Conservation (phyloP, 2,329 filamentous ascomycete species). For the Cercospora janseana region DNA sequence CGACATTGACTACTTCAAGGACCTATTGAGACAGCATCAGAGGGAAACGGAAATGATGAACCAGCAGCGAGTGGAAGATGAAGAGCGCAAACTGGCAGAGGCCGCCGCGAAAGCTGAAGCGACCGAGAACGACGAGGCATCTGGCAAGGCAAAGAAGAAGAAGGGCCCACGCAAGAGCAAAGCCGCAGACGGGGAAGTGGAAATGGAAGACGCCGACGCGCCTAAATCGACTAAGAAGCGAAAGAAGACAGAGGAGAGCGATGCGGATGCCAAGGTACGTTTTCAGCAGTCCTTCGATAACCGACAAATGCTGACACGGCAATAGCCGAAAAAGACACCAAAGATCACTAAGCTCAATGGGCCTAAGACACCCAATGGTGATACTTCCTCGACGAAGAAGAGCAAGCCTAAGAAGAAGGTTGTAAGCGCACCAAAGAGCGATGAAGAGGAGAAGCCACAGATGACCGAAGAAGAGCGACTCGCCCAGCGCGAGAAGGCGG, state of each 20-base stretch:
- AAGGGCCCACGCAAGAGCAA: slow-evolving; percentile 37
- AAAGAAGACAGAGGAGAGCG: slow-evolving; percentile 66
- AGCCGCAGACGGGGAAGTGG: slow-evolving; percentile 41
- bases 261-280: slow-evolving; percentile 66
- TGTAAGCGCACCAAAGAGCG: slow-evolving; percentile 51
- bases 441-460: slow-evolving; percentile 58
- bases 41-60: slow-evolving; percentile 47
- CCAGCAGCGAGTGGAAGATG: slow-evolving; percentile 40
- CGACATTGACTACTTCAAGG: slow-evolving; percentile 78
- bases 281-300: background rate
- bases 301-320: too few relatives aligned
- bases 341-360: slow-evolving; percentile 51
- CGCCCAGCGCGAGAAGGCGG: slow-evolving; percentile 61
- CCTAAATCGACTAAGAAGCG: slow-evolving; percentile 70
- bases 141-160: slow-evolving; percentile 54
- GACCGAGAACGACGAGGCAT: slow-evolving; percentile 42
- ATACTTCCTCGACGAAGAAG: slow-evolving; percentile 39
- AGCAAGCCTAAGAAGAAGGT: slow-evolving; percentile 61
- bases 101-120: slow-evolving; percentile 45
- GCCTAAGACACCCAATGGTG: slow-evolving; percentile 42
- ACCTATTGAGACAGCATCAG: slow-evolving; percentile 63
- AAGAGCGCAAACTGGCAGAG: slow-evolving; percentile 41
- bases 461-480: slow-evolving; percentile 56
- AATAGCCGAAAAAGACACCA: slow-evolving; percentile 51
- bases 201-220: slow-evolving; percentile 64